Percentiles rank a stretch among this genome's conserved stretches.
These are phyloP conservation scores for Niveomyces coronatus DNA, from an alignment of 2,329 filamentous ascomycete genomes.

Conservation along the genomic window DNA sequence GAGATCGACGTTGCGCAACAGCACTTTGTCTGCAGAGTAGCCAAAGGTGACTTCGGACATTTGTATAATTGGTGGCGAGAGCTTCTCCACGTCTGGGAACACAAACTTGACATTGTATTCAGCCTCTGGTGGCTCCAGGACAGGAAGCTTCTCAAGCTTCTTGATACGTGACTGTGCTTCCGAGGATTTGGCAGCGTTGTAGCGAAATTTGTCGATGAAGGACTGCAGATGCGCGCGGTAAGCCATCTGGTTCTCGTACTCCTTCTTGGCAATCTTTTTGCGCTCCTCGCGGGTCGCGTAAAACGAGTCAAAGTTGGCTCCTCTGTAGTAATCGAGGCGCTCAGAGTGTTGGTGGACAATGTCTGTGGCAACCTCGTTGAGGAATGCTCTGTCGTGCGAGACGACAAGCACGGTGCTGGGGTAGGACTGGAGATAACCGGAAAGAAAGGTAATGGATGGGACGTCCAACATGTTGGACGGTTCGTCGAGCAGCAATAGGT, in stretches of 20 bases:
- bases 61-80: constrained; percentile 94
- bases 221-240: constrained; percentile 87
- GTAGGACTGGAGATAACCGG: constrained; percentile 88
- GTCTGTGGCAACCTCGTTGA: constrained; percentile 98
- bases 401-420: constrained; percentile 93
- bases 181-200: constrained; percentile 97
- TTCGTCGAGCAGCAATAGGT: constrained; percentile 92
- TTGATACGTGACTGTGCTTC: constrained; percentile 98
- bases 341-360: constrained; percentile 98
- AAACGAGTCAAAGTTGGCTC: constrained; percentile 94
- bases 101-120: constrained; percentile 96
- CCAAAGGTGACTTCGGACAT: constrained; percentile 91
- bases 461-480: constrained; percentile 99
- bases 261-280: constrained; percentile 89
- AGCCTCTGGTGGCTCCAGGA: constrained; percentile 79
- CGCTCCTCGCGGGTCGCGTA: constrained; percentile 96
- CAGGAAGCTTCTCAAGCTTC: constrained; percentile 94
- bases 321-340: constrained; percentile 95
- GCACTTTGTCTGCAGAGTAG: constrained; percentile 67
- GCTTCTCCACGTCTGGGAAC: constrained; percentile 95
- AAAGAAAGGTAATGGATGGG: constrained; percentile 96
- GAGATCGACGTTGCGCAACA: constrained; percentile 80
- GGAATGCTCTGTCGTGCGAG: constrained; percentile 96
- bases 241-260: constrained; percentile 98
- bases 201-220: constrained; percentile 99